phyloP scores from a whole-genome alignment of 2,329 filamentous ascomycete species.

The Microcera coccophila region DNA sequence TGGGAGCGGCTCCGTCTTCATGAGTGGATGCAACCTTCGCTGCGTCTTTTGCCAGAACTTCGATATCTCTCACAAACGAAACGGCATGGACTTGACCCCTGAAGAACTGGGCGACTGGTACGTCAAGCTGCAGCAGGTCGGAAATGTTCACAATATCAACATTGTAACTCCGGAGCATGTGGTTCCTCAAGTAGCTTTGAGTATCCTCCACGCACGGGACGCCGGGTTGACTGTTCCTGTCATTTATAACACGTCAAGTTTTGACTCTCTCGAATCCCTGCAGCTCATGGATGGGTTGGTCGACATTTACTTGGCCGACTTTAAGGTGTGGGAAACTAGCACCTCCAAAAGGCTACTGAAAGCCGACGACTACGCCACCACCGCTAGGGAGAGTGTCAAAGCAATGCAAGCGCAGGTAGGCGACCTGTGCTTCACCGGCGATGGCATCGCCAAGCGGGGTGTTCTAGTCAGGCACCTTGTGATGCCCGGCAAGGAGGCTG shows the following conservation, averaged over 20 bases:
- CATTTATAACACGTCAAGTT: conserved; percentile 81
- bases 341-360: conserved; percentile 72
- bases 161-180: conserved; percentile 84
- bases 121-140: conserved; percentile 73
- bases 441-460: conserved; percentile 76
- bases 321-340: conserved; percentile 70
- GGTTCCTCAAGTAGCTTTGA: conserved; percentile 75
- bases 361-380: conserved; percentile 68
- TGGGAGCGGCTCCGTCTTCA: conserved; percentile 77
- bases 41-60: conserved; percentile 80
- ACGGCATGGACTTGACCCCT: conserved; percentile 73
- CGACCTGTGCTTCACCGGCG: conserved; percentile 74
- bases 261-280: conserved; percentile 70
- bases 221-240: conserved; percentile 68
- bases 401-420: conserved; percentile 80
- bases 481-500: conserved; percentile 76
- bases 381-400: conserved; percentile 71
- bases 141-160: conserved; percentile 87
- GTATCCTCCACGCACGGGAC: conserved; percentile 68
- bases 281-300: conserved; percentile 72
- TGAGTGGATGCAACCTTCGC: conserved; percentile 68
- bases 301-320: conserved; percentile 85
- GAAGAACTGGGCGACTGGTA: conserved; percentile 80
- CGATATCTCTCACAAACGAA: conserved; percentile 78
- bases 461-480: conserved; percentile 75